Conservation (phyloP, 1,284 basidiomycete species). For the Exobasidium rhododendri region DNA sequence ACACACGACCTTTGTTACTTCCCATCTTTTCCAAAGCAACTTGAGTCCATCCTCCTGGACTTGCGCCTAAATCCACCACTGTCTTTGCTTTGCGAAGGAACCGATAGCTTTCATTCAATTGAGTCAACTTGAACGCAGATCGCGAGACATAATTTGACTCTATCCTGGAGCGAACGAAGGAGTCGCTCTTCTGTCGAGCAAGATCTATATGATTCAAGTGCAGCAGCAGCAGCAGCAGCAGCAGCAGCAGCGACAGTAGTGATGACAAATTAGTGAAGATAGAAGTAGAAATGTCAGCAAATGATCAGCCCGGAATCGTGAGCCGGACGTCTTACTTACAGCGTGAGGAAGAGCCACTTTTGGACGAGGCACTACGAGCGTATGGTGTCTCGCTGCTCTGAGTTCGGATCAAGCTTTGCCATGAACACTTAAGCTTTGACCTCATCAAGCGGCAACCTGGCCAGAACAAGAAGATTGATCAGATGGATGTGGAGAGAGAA, state of each 20-base stretch:
- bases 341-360: not conserved
- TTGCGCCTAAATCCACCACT: constrained; percentile 7
- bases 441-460: too few species aligned
- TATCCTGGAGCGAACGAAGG: not conserved
- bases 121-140: constrained; percentile 3
- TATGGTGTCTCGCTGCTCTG: too few species aligned
- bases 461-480: too few species aligned
- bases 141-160: constrained; percentile 2
- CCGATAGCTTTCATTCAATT: not conserved
- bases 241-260: too few species aligned
- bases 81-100: constrained; percentile 6
- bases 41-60: constrained; percentile 12
- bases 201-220: too few species aligned
- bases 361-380: not conserved
- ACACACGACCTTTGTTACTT: constrained; percentile 2
- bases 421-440: too few species aligned
- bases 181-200: constrained; percentile 1
- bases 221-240: too few species aligned
- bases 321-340: not conserved
- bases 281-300: too few species aligned
- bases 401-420: too few species aligned
- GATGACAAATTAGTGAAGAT: too few species aligned
- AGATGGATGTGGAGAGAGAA: too few species aligned
- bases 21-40: constrained; percentile 8
- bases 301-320: too few species aligned